phyloP scores from a whole-genome alignment of 257 asterid genomes.

The Lycium barbarum region DNA sequence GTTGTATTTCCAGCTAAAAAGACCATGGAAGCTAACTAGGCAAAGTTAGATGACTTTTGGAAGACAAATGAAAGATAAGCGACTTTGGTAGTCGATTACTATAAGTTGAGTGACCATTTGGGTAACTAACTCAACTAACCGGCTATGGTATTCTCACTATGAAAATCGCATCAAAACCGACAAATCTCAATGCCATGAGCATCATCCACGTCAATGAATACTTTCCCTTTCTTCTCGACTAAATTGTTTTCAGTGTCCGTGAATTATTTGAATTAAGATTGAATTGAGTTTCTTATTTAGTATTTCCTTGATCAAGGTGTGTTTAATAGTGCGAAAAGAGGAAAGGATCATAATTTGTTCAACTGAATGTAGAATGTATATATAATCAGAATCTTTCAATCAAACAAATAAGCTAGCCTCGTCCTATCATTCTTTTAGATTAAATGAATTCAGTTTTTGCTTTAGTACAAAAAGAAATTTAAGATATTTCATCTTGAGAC shows the following conservation, averaged over 20 bases:
- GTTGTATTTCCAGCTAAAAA: too few relatives aligned
- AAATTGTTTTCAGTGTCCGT: neutral
- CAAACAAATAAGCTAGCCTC: neutral
- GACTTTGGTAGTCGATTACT: too few relatives aligned
- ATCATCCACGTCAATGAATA: neutral
- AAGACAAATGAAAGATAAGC: too few relatives aligned
- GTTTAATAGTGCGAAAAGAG: neutral
- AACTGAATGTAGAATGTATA: neutral
- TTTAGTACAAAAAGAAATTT: conserved; percentile 3
- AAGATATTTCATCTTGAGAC: neutral
- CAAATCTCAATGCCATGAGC: too few relatives aligned
- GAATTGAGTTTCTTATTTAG: neutral
- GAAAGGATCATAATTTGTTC: neutral
- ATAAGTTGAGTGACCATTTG: too few relatives aligned
- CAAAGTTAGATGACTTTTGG: too few relatives aligned
- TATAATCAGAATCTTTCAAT: neutral
- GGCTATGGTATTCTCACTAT: neutral
- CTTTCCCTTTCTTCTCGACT: neutral
- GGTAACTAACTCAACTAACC: too few relatives aligned
- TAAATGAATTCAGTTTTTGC: neutral
- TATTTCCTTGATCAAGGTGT: neutral
- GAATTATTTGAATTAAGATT: neutral
- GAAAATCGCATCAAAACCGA: neutral
- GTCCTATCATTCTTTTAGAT: neutral
- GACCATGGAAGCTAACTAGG: too few relatives aligned